Evolutionary conservation across 202 grass and related monocot genomes (phyloP).

Genomic region (Dendrocalamus latiflorus): DNA sequence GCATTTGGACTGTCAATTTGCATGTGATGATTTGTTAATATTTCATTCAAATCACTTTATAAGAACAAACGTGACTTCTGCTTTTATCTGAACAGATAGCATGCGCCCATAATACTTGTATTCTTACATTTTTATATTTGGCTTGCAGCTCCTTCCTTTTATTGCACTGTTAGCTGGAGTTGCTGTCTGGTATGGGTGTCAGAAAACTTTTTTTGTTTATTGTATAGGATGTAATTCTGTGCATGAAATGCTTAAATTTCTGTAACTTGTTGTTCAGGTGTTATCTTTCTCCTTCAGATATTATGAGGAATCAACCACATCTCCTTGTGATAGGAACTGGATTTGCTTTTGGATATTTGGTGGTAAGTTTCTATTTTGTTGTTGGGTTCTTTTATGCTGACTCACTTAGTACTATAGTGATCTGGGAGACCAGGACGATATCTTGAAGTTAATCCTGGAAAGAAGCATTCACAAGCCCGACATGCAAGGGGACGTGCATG

Average conservation of each 20-base stretch:
- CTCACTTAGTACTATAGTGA: background rate
- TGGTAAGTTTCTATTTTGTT: conserved; percentile 56
- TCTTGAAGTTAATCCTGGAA: too few species aligned
- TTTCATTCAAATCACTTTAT: background rate
- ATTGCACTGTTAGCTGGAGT: conserved; percentile 64
- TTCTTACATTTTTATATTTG: conserved; percentile 18
- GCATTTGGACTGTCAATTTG: background rate
- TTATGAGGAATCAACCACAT: conserved; percentile 92
- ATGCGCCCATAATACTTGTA: background rate
- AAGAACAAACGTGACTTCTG: background rate
- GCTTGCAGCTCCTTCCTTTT: conserved; percentile 79
- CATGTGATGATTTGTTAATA: conserved; percentile 6
- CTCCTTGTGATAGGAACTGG: conserved; percentile 89
- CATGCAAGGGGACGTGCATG: too few species aligned
- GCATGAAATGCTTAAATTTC: background rate
- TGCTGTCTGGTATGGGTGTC: conserved; percentile 65
- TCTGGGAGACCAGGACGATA: too few species aligned
- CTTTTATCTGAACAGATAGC: background rate
- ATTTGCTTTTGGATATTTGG: conserved; percentile 98
- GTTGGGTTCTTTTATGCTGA: background rate
- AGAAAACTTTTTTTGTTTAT: background rate
- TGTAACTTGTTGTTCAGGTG: conserved; percentile 45
- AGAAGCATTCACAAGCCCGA: too few species aligned
- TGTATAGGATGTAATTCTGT: conserved; percentile 12
- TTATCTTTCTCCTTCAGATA: conserved; percentile 88